Conservation (phyloP, 2,329 filamentous ascomycete genomes). For the Allantophomopsis lycopodina region DNA sequence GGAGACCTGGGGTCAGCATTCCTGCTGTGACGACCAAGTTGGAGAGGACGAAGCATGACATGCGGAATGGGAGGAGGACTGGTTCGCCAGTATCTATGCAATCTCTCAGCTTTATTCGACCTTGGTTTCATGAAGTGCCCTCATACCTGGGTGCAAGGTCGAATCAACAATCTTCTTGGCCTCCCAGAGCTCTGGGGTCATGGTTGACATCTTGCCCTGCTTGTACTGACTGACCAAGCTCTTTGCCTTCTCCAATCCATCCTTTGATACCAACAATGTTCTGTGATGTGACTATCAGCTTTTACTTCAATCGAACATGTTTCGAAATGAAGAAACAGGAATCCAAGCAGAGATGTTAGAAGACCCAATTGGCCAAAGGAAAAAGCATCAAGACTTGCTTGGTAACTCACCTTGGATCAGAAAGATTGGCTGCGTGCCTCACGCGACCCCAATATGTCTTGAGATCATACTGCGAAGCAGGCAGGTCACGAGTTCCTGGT, state of each 20-base stretch:
- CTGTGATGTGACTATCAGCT: conserved; percentile 31
- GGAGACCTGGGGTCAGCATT: conserved; percentile 86
- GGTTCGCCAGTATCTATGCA: conserved; percentile 73
- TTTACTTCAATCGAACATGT: neutral
- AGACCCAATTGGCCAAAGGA: too few relatives aligned
- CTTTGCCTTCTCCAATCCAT: conserved; percentile 79
- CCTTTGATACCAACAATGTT: conserved; percentile 67
- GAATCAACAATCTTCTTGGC: conserved; percentile 98
- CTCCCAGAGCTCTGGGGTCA: conserved; percentile 85
- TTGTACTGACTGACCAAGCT: conserved; percentile 73
- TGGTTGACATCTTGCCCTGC: conserved; percentile 60
- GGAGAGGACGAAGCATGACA: conserved; percentile 89
- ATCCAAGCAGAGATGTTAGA: too few relatives aligned
- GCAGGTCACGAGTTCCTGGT: conserved; percentile 64
- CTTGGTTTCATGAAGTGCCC: too few relatives aligned
- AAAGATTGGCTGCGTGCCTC: conserved; percentile 74
- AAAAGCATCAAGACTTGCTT: too few relatives aligned
- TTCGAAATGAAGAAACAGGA: too few relatives aligned
- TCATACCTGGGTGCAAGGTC: conserved; percentile 81
- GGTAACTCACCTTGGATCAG: conserved; percentile 77
- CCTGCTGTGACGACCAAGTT: conserved; percentile 91
- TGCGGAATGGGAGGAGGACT: conserved; percentile 89
- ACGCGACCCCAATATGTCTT: conserved; percentile 92
- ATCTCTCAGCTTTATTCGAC: too few relatives aligned
- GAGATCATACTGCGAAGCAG: conserved; percentile 84